A percentile compares a stretch with the other conserved stretches of the same genome.
Conservation (phyloP, 148 eudicot genomes). For the Vaccinium macrocarpon region DNA sequence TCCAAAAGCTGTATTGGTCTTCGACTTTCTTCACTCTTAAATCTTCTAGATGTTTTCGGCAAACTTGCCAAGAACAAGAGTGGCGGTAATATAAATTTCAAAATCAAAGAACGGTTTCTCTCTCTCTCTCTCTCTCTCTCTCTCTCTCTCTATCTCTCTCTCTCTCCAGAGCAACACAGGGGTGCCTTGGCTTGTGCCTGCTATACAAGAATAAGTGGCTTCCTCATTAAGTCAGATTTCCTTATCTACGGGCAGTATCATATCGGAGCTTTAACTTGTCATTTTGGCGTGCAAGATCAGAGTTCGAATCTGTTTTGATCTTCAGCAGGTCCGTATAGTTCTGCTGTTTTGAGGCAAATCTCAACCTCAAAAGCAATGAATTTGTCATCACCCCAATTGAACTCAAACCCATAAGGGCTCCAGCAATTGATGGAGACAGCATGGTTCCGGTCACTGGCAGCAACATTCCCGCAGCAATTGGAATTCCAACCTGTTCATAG, state of each 20-base stretch:
- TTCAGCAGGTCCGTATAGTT: constrained; percentile 12
- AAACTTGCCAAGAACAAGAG: not conserved
- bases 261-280: constrained; percentile 33
- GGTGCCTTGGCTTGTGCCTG: too few relatives aligned
- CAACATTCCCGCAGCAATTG: constrained; percentile 86
- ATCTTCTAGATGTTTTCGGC: not conserved
- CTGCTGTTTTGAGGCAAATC: constrained; percentile 39
- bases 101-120: not conserved
- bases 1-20: not conserved
- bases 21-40: not conserved
- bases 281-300: constrained; percentile 28
- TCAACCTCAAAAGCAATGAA: constrained; percentile 77
- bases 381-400: constrained; percentile 93
- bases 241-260: constrained; percentile 15
- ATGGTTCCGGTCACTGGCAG: constrained; percentile 80
- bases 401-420: constrained; percentile 91
- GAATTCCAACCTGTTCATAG: constrained; percentile 64
- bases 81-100: not conserved
- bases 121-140: constrained; percentile 12
- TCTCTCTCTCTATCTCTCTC: constrained; percentile 8
- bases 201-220: not conserved
- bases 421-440: constrained; percentile 96
- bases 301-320: constrained; percentile 28
- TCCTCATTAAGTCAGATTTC: not conserved
- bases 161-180: not conserved